Evolutionary conservation across 148 eudicot species (phyloP), one percentile per base, ranked within the genome.

Genomic region (Spergularia bocconei): DNA sequence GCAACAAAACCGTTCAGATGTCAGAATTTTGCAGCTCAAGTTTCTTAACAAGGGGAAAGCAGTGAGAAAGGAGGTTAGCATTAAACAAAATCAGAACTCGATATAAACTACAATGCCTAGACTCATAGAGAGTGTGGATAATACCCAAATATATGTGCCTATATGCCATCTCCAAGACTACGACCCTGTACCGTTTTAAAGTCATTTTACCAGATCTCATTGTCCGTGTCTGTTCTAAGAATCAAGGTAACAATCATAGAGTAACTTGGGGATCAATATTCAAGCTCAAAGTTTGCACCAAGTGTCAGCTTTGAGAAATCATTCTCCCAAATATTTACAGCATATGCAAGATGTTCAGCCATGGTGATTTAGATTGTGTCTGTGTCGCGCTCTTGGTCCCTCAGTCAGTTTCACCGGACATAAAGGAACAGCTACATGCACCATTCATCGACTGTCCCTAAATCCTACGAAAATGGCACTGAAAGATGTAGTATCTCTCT

Each of bases 1-100:
- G 82, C 83, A 80, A 14, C 39, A 56, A 57, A 41, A 25, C 38
- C 41, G 74, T 47, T 59, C 36, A 51, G 16, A 74, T 48, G 51
- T 15, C 19, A 29, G 7, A 48, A 39, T 47, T 20, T 23, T 17
- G 11, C 13, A 33, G 21, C 57, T 13, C 44, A 33, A 58, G 52
- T 62, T 51, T 69, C 13, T 25, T 25, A 48, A 48, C 71, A 68
- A 20, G 15, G 38, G 23, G 21, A 67, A 47, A 66, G 23, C 19
- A 66, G 44, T 17, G 66, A 13, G 14, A 41, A 11, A n/a, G 29
- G 6, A 38, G 20, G 44, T n/a, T 66, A 44, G 69, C 7, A 44
- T 4, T 44, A 44, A 6, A 44, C 48, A 44, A 9, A 6, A 44
- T 44, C 1, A 44, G 8, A 44, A 4, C 9, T 44, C 48, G 6